Percentiles rank a stretch among this genome's conserved stretches.
These are phyloP conservation scores for Fusarium temperatum DNA, from an alignment of 2,329 filamentous ascomycete species.

Conservation along the genomic window DNA sequence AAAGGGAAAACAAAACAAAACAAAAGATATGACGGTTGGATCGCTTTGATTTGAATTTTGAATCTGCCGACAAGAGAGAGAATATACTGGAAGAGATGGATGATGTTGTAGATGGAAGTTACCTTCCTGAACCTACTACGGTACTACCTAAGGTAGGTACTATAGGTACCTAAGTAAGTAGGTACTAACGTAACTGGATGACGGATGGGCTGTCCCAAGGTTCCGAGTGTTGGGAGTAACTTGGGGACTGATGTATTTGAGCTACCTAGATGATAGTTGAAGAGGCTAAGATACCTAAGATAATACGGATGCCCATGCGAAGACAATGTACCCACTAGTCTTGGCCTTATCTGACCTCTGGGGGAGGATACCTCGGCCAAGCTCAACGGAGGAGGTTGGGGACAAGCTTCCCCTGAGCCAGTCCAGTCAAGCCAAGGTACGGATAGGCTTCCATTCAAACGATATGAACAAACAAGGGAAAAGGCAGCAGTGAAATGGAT, in stretches of 20 bases:
- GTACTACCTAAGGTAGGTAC: too few relatives aligned
- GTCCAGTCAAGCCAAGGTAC: background rate
- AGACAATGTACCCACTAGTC: background rate
- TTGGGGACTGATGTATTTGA: conserved; percentile 1
- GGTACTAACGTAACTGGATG: conserved; percentile 1
- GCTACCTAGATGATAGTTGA: background rate
- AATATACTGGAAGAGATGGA: conserved; percentile 2
- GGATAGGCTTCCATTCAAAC: conserved; percentile 2
- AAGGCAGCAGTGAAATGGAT: background rate
- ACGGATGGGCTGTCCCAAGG: conserved; percentile 4
- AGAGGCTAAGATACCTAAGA: background rate
- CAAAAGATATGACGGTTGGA: background rate
- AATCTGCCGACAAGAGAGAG: background rate
- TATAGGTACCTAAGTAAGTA: background rate
- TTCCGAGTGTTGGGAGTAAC: conserved; percentile 9
- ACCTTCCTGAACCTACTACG: background rate
- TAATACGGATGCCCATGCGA: too few relatives aligned
- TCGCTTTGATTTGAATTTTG: background rate
- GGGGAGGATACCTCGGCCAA: background rate
- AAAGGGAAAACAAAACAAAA: background rate
- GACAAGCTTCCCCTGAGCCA: conserved; percentile 19
- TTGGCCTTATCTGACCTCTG: background rate
- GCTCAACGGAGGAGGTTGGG: conserved; percentile 13
- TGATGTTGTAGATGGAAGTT: conserved; percentile 14
- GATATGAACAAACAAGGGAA: background rate